Percentiles rank a stretch among this genome's conserved stretches.
Evolutionary conservation across 225 moss, liverwort and hornwort genomes (phyloP).

Genomic region (Polytrichum commune): DNA sequence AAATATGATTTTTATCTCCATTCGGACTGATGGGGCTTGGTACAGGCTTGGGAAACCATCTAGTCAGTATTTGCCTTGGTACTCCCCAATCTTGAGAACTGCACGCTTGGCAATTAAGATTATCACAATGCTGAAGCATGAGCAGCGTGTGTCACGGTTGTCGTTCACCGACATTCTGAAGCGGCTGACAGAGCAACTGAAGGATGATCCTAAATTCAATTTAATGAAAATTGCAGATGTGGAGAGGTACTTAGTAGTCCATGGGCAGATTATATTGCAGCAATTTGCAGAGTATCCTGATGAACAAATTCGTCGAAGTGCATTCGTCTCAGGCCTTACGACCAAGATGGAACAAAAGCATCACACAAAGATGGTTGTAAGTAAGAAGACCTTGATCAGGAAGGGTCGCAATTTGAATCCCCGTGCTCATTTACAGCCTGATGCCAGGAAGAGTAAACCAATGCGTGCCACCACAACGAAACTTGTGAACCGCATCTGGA

Average conservation of each 20-base stretch:
- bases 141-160: constrained; percentile 76
- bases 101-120: constrained; percentile 76
- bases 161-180: constrained; percentile 83
- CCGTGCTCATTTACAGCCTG: constrained; percentile 67
- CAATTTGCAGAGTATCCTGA: constrained; percentile 91
- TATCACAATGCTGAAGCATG: constrained; percentile 83
- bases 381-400: constrained; percentile 56
- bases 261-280: constrained; percentile 92
- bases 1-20: constrained; percentile 73
- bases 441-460: constrained; percentile 76
- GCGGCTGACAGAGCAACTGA: constrained; percentile 54
- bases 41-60: constrained; percentile 92
- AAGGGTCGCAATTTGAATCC: constrained; percentile 91
- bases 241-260: constrained; percentile 90
- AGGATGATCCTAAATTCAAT: constrained; percentile 56
- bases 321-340: constrained; percentile 69
- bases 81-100: constrained; percentile 69
- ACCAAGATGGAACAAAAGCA: constrained; percentile 82
- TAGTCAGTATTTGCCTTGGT: constrained; percentile 72
- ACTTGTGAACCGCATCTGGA: constrained; percentile 86
- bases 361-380: constrained; percentile 66
- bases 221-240: constrained; percentile 65
- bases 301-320: constrained; percentile 64
- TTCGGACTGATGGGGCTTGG: constrained; percentile 94
- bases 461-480: constrained; percentile 93